Evolutionary conservation across 257 asterid species (phyloP).

Genomic region (Solanum medicagineum): DNA sequence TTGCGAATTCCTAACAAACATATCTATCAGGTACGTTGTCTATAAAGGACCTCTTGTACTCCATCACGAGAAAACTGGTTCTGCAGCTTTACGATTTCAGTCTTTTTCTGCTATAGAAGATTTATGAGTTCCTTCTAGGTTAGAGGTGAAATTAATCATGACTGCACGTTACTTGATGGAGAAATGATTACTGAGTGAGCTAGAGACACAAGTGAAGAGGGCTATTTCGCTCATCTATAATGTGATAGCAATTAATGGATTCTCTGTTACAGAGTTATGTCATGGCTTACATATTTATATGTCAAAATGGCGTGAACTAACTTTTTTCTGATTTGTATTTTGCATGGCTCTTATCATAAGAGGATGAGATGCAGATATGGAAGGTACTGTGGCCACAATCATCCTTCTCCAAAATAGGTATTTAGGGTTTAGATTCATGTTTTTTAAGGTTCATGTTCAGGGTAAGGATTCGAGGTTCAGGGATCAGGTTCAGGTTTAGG

Average conservation of each 20-base stretch:
- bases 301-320: background rate
- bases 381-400: background rate
- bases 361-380: background rate
- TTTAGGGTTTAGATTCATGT: no score
- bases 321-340: background rate
- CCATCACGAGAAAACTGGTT: background rate
- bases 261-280: background rate
- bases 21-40: background rate
- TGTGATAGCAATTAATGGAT: background rate
- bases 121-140: background rate
- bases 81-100: background rate
- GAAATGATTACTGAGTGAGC: background rate
- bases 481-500: no score
- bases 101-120: background rate
- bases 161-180: slow-evolving; percentile 3
- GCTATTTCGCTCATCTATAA: slow-evolving; percentile 1
- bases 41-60: background rate
- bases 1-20: slow-evolving; percentile 6
- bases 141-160: background rate
- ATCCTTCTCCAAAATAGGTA: background rate
- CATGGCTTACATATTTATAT: background rate
- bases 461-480: no score
- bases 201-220: background rate
- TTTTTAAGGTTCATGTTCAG: no score
- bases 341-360: background rate